A percentile compares a stretch with the other conserved stretches of the same genome.
These are phyloP conservation scores for Hagleromyces aurorensis DNA, from an alignment of 805 yeast genomes.

Conservation along the genomic window DNA sequence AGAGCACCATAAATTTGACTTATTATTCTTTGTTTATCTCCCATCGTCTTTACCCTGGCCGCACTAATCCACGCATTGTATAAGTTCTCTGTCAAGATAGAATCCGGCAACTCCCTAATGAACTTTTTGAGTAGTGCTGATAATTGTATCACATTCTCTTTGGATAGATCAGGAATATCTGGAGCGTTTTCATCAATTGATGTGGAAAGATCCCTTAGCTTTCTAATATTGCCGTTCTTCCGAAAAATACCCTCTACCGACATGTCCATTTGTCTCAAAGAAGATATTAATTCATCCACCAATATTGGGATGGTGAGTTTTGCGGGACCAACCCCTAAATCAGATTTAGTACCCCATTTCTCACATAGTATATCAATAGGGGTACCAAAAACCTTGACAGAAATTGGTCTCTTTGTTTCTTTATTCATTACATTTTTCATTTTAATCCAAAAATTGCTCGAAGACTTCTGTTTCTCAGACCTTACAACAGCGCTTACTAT, in stretches of 20 bases:
- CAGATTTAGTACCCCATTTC: constrained; percentile 74
- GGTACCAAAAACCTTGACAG: constrained; percentile 62
- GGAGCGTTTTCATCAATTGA: constrained; percentile 68
- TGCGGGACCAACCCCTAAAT: constrained; percentile 75
- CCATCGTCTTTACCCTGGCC: constrained; percentile 43
- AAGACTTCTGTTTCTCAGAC: constrained; percentile 37
- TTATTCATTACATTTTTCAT: constrained; percentile 25
- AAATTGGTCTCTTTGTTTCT: constrained; percentile 19
- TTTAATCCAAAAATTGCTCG: constrained; percentile 24
- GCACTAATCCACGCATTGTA: constrained; percentile 74
- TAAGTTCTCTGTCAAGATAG: constrained; percentile 67
- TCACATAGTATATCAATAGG: constrained; percentile 61
- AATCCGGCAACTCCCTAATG: constrained; percentile 87
- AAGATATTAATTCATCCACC: constrained; percentile 76
- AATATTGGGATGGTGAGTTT: constrained; percentile 76
- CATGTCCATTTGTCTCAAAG: constrained; percentile 85
- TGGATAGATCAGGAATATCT: constrained; percentile 58
- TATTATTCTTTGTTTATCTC: constrained; percentile 43
- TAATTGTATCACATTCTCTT: constrained; percentile 81
- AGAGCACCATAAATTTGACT: constrained; percentile 66
- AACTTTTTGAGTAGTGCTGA: constrained; percentile 91
- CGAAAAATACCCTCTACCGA: constrained; percentile 95
- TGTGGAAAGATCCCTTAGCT: constrained; percentile 64
- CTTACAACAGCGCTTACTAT: constrained; percentile 64
- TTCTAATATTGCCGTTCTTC: constrained; percentile 88